Evolutionary conservation across 495 filamentous ascomycete species (phyloP), one percentile per base, ranked within the genome.

Genomic region (Rhizodiscina lignyota): DNA sequence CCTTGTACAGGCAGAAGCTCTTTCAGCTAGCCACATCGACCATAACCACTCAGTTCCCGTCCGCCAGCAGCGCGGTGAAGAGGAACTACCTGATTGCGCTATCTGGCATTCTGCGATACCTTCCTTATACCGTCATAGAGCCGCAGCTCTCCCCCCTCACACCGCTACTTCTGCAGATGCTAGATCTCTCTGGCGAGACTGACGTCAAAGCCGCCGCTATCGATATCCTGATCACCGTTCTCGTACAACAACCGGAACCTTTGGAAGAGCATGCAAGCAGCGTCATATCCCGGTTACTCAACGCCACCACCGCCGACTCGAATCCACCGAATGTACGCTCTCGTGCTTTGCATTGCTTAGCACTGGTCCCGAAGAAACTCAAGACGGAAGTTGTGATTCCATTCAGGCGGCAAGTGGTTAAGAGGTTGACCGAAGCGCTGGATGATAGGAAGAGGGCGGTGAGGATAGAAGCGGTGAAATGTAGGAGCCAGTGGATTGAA

Each of bases 361-460:
- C 55, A 27, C 43, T 67, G 4, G 64, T 77, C 16, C 71, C 74
- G 4, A 48, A 49, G 13, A 45, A 43, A 26, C 27, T 68, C 11
- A 59, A 58, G 36, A 47, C 42, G 2, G 37, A 65, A 48, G 21
- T 65, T 3, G 52, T 83, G 16, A 37, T 82, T 20, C 66, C 74
- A 13, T 73, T 66, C 38, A 67, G 68, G 51, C 54, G 48, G 20
- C 51, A 65, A 22, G 73, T 81, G 6, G 47, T 74, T 30, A 63
- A 64, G 38, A 54, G 59, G 10, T 56, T 83, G 50, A 50, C 58
- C 30, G 40, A 32, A 4, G 61, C 64, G 8, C 43, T 82, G 40
- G 78, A 83, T 61, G 78, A 83, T 50, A 64, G 63, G 22, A 79
- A 72, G 58, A 57, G 78, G 26, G 60, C 61, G 44, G 77, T 83